phyloP scores from a whole-genome alignment of 441 rosid genomes.

The Populus hybrid region DNA sequence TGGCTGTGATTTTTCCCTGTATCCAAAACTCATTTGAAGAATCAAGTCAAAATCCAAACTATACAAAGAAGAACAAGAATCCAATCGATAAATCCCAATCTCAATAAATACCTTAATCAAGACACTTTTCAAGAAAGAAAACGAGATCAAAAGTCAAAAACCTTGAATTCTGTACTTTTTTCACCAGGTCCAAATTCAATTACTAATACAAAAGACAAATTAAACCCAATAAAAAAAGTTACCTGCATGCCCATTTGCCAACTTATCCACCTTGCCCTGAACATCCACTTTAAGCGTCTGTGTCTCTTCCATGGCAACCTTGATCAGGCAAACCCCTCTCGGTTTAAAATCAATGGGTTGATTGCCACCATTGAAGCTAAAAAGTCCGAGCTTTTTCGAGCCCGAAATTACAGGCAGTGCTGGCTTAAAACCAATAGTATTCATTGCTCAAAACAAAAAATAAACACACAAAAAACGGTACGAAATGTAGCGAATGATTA shows the following conservation, averaged over 20 bases:
- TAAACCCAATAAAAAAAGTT: neutral
- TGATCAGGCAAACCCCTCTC: neutral
- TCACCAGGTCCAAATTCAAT: neutral
- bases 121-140: neutral
- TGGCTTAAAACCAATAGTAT: slow-evolving; percentile 5
- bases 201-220: neutral
- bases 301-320: slow-evolving; percentile 2
- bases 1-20: slow-evolving; percentile 4
- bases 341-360: neutral
- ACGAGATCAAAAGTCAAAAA: neutral
- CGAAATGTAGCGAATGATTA: neutral
- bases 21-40: neutral
- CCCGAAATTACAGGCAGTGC: neutral
- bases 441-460: slow-evolving; percentile 6
- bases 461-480: neutral
- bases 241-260: slow-evolving; percentile 15
- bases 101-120: neutral
- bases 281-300: neutral
- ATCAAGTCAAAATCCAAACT: neutral
- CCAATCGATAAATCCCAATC: neutral
- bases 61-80: neutral
- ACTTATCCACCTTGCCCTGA: neutral
- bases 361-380: neutral
- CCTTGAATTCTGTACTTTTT: neutral
- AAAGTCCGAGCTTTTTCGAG: neutral